Conservation (phyloP, 441 rosid genomes). For the Adansonia madagascariensis region DNA sequence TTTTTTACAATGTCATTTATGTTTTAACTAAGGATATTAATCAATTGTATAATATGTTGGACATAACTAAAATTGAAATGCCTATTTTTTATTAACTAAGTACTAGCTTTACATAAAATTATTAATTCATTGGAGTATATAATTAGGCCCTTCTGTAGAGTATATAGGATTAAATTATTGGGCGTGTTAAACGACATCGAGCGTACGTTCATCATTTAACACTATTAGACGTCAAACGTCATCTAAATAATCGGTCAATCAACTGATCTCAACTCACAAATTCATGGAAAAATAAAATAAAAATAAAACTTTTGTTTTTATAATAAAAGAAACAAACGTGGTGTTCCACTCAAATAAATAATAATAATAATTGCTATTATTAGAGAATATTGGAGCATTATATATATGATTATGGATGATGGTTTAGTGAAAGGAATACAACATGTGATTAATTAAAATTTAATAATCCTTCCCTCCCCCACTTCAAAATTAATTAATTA, state of each 20-base stretch:
- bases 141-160: too few relatives aligned
- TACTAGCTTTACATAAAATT: too few relatives aligned
- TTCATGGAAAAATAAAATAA: neutral
- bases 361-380: neutral
- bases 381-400: neutral
- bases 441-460: conserved; percentile 12
- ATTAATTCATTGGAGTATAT: too few relatives aligned
- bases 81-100: too few relatives aligned
- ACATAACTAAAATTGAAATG: too few relatives aligned
- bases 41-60: too few relatives aligned
- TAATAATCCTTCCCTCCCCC: neutral
- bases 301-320: neutral
- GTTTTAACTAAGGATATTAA: too few relatives aligned
- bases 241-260: neutral
- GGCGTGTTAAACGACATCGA: too few relatives aligned
- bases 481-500: neutral
- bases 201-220: too few relatives aligned
- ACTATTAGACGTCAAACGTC: neutral
- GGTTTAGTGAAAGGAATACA: neutral
- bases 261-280: neutral
- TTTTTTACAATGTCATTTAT: too few relatives aligned
- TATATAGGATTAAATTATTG: too few relatives aligned
- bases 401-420: neutral
- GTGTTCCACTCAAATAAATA: neutral
- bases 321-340: neutral